Base-by-base conservation (phyloP, 1,284 basidiomycete genomes). In the Tremellales sp. region DNA sequence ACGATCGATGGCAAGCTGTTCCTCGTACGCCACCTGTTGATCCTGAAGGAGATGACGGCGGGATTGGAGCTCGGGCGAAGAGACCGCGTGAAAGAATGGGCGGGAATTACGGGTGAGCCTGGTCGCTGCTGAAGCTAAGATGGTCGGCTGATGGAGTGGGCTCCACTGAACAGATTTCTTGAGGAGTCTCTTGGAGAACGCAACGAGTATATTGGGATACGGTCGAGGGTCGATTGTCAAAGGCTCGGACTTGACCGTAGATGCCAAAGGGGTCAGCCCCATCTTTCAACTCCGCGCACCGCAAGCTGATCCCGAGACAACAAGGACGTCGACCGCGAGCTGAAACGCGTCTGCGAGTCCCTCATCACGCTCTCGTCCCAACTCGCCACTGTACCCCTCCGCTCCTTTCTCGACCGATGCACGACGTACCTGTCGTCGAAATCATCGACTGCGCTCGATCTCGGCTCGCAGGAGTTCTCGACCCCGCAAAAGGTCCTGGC, bases 11-110 rank as follows among this genome's bases (percentile, higher is more conserved):
- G 81, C 0, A 78, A 83, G 26, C 74, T 95, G 13, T 95, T 95
- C 76, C 79, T 92, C 33, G 83, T 91, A 16, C 79, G 90, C 38
- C 91, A 97, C 73, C 70, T 94, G n/a, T 73, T 95, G 43, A 85
- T 94, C 32, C 69, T 95, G 52, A 95, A 94, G 68, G 91, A 97
- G 72, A 83, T 94, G 64, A 79, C 84, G 5, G 78, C 82, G 29
- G 84, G 81, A 50, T 73, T 94, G 43, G 87, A 90, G 53, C 71
- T 87, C 31, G 80, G 73, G 2, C 61, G 70, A 10, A 61, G 68
- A 18, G 68, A 70, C 21, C 53, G 73, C 13, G 64, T 67, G 7
- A 61, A 63, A n/a, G 73, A 74, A 14, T 72, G 73, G 61, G 65
- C 65, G 1, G 72, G 74, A 24, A 66, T 77, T 29, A 75, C 72